Percentiles rank a stretch among this genome's conserved stretches.
Evolutionary conservation across 2,329 filamentous ascomycete species (phyloP).

Genomic region (Emmonsiellopsis sp.): DNA sequence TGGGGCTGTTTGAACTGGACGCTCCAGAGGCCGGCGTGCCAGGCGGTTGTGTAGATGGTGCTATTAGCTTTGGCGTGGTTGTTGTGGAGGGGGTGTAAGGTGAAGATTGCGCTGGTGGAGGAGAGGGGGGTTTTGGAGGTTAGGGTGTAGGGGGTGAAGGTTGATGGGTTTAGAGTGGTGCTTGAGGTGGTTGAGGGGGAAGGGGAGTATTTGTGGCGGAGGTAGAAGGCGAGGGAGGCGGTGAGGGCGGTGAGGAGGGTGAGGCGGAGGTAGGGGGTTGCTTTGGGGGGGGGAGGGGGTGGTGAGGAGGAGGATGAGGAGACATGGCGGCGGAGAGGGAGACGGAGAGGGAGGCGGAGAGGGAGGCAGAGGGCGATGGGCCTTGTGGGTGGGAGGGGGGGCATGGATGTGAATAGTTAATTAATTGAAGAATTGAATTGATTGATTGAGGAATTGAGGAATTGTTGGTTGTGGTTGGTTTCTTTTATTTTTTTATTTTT

Average conservation of each 20-base stretch:
- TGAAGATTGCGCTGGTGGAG: constrained; percentile 39
- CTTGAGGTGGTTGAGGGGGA: constrained; percentile 19
- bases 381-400: too few relatives aligned
- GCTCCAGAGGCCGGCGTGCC: constrained; percentile 66
- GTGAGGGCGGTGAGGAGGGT: constrained; percentile 27
- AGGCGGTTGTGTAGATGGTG: constrained; percentile 38
- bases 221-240: constrained; percentile 21
- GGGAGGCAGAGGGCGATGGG: background rate
- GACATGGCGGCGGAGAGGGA: constrained; percentile 14
- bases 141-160: constrained; percentile 34
- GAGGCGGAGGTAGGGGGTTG: constrained; percentile 26
- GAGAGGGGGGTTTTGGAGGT: constrained; percentile 36
- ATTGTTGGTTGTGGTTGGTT: background rate
- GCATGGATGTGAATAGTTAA: background rate
- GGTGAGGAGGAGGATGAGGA: constrained; percentile 14
- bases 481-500: background rate
- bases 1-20: constrained; percentile 93
- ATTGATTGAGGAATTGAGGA: background rate
- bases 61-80: constrained; percentile 19
- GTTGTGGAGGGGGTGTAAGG: constrained; percentile 27
- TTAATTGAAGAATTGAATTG: background rate
- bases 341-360: background rate
- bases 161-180: constrained; percentile 25
- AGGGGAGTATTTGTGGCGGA: too few relatives aligned
- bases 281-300: constrained; percentile 15